Evolutionary conservation across 108 stramenopile genomes (phyloP).

Genomic region (Cyclotella baltica): DNA sequence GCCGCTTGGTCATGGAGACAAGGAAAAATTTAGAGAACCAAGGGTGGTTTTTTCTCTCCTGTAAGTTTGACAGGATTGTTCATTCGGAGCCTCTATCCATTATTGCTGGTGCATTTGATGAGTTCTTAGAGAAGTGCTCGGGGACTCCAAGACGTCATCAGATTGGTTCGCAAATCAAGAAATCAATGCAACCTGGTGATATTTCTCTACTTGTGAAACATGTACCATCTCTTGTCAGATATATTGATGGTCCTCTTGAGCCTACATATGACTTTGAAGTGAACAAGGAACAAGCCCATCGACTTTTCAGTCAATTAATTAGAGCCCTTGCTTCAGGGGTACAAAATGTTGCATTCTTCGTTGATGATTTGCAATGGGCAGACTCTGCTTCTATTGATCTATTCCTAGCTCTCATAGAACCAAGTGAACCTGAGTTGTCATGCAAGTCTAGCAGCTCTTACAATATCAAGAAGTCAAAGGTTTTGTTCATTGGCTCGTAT

Average conservation of each 20-base stretch:
- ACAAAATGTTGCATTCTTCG: constrained; percentile 47
- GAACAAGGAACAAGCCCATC: constrained; percentile 23
- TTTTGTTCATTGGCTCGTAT: constrained; percentile 57
- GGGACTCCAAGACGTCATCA: constrained; percentile 7
- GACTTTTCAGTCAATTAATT: constrained; percentile 24
- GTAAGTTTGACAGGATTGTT: constrained; percentile 45
- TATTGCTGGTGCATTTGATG: constrained; percentile 33
- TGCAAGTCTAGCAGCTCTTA: neutral
- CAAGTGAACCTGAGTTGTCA: constrained; percentile 16
- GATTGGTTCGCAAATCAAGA: constrained; percentile 6
- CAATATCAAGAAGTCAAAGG: neutral
- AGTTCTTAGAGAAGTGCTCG: constrained; percentile 11
- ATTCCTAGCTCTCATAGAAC: constrained; percentile 47
- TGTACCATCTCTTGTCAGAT: constrained; percentile 19
- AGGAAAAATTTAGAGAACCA: constrained; percentile 9
- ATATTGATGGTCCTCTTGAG: neutral
- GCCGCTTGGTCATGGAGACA: constrained; percentile 18
- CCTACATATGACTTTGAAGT: neutral
- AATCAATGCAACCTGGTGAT: constrained; percentile 10
- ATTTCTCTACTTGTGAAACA: constrained; percentile 21
- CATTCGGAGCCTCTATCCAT: constrained; percentile 38
- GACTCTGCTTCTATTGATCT: constrained; percentile 57
- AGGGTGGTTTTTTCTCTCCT: constrained; percentile 38
- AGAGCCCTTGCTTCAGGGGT: neutral
- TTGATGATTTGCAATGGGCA: constrained; percentile 77